A percentile compares a stretch with the other conserved stretches of the same genome.
Conservation (phyloP, 208 protist genomes). For the Leishmania major region DNA sequence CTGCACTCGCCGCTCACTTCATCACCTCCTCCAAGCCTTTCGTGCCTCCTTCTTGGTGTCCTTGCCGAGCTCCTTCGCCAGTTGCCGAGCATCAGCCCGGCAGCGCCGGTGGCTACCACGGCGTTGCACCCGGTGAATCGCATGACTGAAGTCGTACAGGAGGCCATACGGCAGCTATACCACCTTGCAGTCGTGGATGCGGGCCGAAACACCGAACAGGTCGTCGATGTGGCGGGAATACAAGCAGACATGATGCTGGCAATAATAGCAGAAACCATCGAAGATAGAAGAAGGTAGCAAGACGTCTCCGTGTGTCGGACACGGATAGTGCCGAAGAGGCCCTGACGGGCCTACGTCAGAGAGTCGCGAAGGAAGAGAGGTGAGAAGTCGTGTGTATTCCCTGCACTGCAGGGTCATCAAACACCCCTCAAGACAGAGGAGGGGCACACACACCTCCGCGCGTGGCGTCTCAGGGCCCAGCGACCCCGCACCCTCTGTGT, state of each 20-base stretch:
- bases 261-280: background rate
- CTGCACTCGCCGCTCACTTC: too few species aligned
- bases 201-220: constrained; percentile 41
- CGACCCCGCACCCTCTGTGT: background rate
- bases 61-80: background rate
- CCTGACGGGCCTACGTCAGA: background rate
- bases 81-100: constrained; percentile 15
- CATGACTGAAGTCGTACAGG: constrained; percentile 33
- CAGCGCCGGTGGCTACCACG: constrained; percentile 39
- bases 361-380: background rate
- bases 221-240: background rate
- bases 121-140: constrained; percentile 34
- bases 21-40: too few species aligned
- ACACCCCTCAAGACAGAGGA: too few species aligned
- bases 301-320: background rate
- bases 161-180: constrained; percentile 42
- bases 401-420: background rate
- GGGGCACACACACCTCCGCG: background rate
- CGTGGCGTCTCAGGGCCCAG: too few species aligned
- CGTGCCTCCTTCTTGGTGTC: too few species aligned
- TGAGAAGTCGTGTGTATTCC: background rate
- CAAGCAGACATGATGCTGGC: background rate
- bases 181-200: constrained; percentile 34
- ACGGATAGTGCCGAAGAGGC: background rate
- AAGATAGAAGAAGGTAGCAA: background rate